Percentiles rank a stretch among this genome's conserved stretches.
Conservation (phyloP, 2,329 filamentous ascomycete genomes). For the Cercospora sp. region DNA sequence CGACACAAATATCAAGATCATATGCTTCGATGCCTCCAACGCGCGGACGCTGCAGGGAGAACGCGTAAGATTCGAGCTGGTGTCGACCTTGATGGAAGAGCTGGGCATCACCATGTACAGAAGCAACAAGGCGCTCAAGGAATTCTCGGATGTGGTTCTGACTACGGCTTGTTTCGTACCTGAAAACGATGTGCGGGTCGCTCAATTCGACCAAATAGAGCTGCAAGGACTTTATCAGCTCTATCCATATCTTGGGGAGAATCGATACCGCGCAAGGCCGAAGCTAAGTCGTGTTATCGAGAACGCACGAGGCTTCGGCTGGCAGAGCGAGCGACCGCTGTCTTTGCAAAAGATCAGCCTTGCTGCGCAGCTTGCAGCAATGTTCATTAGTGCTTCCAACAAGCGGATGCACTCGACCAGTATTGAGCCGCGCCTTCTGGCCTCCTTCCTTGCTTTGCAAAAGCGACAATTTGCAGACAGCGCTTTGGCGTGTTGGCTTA, state of each 20-base stretch:
- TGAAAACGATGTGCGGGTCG: slow-evolving; percentile 4
- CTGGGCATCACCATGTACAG: neutral
- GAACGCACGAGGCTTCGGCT: slow-evolving; percentile 10
- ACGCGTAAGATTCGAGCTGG: slow-evolving; percentile 1
- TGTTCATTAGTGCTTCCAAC: neutral
- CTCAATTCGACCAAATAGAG: slow-evolving; percentile 6
- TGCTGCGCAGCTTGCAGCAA: slow-evolving; percentile 16
- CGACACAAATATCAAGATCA: slow-evolving; percentile 15
- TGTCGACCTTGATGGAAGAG: slow-evolving; percentile 4
- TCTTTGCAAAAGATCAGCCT: slow-evolving; percentile 10
- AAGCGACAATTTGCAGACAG: slow-evolving; percentile 7
- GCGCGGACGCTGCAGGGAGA: slow-evolving; percentile 6
- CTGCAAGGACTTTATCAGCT: slow-evolving; percentile 13
- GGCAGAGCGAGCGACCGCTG: neutral
- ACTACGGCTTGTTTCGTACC: slow-evolving; percentile 13
- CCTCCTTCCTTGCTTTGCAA: slow-evolving; percentile 14
- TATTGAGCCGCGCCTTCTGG: slow-evolving; percentile 8
- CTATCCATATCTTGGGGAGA: slow-evolving; percentile 12
- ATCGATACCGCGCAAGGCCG: neutral
- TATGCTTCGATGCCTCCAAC: slow-evolving; percentile 3
- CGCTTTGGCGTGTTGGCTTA: slow-evolving; percentile 7
- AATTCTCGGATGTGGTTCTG: slow-evolving; percentile 13
- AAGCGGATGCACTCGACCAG: neutral
- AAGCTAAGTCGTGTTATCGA: slow-evolving; percentile 6
- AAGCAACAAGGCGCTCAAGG: slow-evolving; percentile 1